Evolutionary conservation across 1,284 basidiomycete species (phyloP), one percentile per base, ranked within the genome.

Genomic region (Malassezia globosa): DNA sequence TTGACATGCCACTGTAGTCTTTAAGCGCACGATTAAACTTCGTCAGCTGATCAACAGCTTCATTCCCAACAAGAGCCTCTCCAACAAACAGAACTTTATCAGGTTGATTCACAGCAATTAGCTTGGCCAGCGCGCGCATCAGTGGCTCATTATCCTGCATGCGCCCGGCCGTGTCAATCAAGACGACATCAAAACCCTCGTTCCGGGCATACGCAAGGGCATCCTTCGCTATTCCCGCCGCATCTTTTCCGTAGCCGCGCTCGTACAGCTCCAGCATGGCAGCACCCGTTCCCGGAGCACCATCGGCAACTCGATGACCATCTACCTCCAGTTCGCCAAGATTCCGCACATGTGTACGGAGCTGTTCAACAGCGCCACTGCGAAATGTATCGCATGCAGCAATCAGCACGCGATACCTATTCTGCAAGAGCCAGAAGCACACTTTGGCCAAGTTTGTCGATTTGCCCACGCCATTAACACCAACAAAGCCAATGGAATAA

Each of bases 401-500:
- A 61, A 99, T 96, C 57, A 97, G 77, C 18, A 99, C 92, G 24
- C 84, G 79, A 35, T 92, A 74, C 7, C 84, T 83, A 67, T 99
- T 97, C 74, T 97, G 92, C 39, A 97, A 82, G 18, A 99, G 77
- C 94, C 94, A 97, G 75, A 97, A 97, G 74, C 88, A 92, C 41
- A 99, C 92, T 75, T 99, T 99, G 44, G 85, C 87, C 23, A 99
- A 75, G 72, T 96, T 97, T 4, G 94, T 97, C 61, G 88, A 94
- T 76, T 99, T 99, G 43, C 94, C 94, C 18, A 99, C 94, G 19
- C 94, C 94, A 69, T 99, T 99, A 42, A 99, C 94, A n/a, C 94
- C 94, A 36, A 97, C 90, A 70, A 99, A 99, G 0, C 88, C 84
- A 64, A 99, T 85, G 55, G 82, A 82, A 73, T 96, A 97, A 0